phyloP scores from a whole-genome alignment of 306 rosid species.

The Inga oerstediana region DNA sequence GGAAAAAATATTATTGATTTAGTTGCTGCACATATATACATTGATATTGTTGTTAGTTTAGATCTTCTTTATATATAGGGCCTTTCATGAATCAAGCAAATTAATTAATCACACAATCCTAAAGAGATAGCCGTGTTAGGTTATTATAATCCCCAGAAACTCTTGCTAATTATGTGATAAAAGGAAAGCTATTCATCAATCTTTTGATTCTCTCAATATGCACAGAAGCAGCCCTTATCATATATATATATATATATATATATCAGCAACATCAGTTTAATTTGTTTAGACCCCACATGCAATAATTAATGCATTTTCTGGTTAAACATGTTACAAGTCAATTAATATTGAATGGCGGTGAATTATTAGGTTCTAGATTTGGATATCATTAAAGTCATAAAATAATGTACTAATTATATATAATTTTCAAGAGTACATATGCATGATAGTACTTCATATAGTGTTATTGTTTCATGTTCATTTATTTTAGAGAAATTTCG shows the following conservation, averaged over 20 bases:
- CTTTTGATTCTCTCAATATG: constrained; percentile 18
- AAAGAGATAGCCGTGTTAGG: not conserved
- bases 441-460: not conserved
- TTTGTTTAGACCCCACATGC: constrained; percentile 31
- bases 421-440: not conserved
- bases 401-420: not conserved
- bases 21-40: not conserved
- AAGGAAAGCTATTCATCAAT: constrained; percentile 30
- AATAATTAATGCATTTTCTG: constrained; percentile 22
- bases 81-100: not conserved
- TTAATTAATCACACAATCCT: not conserved
- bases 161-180: not conserved
- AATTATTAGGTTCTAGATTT: not conserved
- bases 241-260: no score
- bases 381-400: not conserved
- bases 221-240: constrained; percentile 9
- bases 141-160: constrained; percentile 11
- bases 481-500: not conserved
- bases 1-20: not conserved
- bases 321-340: constrained; percentile 8
- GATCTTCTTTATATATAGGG: not conserved
- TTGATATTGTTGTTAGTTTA: not conserved
- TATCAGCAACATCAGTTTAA: not conserved
- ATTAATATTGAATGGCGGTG: not conserved
- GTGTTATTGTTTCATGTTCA: not conserved